phyloP scores from a whole-genome alignment of 1,284 basidiomycete species.

The Cryptococcus floricola region DNA sequence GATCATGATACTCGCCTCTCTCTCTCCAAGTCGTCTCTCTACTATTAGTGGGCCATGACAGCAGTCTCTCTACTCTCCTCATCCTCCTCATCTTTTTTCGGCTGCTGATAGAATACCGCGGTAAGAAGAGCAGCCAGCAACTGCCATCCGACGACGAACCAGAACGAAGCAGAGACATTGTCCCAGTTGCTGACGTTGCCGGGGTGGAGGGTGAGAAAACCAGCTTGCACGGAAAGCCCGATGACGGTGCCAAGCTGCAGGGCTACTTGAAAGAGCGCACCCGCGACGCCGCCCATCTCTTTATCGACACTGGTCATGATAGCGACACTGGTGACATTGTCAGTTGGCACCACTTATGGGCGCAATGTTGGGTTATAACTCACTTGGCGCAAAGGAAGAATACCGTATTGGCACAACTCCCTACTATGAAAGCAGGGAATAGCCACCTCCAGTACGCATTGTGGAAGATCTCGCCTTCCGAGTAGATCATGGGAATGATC shows the following conservation, averaged over 20 bases:
- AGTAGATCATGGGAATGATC: conserved; percentile 10
- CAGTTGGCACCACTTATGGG: not conserved
- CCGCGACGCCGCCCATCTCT: conserved; percentile 40
- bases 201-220: conserved; percentile 38
- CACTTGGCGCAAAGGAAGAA: conserved; percentile 22
- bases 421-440: conserved; percentile 21
- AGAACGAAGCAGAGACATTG: conserved; percentile 39
- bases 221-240: conserved; percentile 43
- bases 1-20: too few relatives aligned
- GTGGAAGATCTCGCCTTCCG: conserved; percentile 5
- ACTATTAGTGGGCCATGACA: not conserved
- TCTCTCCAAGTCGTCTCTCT: too few relatives aligned
- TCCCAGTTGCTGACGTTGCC: conserved; percentile 32
- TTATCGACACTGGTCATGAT: conserved; percentile 40
- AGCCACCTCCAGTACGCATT: conserved; percentile 19
- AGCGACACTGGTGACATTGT: conserved; percentile 19
- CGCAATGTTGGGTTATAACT: conserved; percentile 1
- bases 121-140: conserved; percentile 33
- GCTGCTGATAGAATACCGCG: conserved; percentile 28
- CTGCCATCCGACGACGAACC: conserved; percentile 44
- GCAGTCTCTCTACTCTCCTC: not conserved
- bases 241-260: conserved; percentile 42
- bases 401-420: conserved; percentile 18
- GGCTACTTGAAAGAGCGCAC: conserved; percentile 42
- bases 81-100: not conserved